Evolutionary conservation across 2,329 filamentous ascomycete genomes (phyloP).

Genomic region (Ascochyta koolunga): DNA sequence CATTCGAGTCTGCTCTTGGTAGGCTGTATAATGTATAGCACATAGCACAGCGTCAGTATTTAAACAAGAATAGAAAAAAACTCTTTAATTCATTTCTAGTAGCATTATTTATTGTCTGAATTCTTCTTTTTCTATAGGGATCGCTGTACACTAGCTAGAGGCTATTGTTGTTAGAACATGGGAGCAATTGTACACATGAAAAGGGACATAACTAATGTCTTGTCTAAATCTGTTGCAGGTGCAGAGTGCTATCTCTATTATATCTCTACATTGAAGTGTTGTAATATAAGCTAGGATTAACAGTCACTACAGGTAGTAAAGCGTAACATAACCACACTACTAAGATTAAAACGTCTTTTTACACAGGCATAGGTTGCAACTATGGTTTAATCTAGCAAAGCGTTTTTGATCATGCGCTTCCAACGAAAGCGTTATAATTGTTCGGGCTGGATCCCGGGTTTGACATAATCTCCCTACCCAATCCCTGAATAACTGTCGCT

Average conservation of each 20-base stretch:
- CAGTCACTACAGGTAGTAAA: too few species aligned
- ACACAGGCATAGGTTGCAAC: too few species aligned
- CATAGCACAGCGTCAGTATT: too few species aligned
- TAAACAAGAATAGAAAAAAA: too few species aligned
- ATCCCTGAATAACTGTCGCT: conserved; percentile 2
- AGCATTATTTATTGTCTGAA: conserved; percentile 41
- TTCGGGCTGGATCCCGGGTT: conserved; percentile 1
- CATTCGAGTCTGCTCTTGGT: too few species aligned
- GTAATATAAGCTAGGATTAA: too few species aligned
- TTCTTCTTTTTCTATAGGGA: conserved; percentile 54
- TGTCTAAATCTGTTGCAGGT: too few species aligned
- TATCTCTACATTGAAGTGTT: too few species aligned
- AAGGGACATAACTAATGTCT: not conserved
- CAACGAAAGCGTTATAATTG: conserved; percentile 3
- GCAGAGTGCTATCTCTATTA: too few species aligned
- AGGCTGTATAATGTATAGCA: too few species aligned
- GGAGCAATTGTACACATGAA: conserved; percentile 44
- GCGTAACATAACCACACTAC: too few species aligned
- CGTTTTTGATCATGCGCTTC: not conserved
- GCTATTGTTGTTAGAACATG: conserved; percentile 54
- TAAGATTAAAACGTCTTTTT: too few species aligned
- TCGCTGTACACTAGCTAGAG: conserved; percentile 35
- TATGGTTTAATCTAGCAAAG: not conserved
- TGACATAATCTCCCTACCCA: not conserved
- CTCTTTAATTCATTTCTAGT: not conserved